phyloP scores from a whole-genome alignment of 768 basidiomycete genomes.

The Collybia sp. region DNA sequence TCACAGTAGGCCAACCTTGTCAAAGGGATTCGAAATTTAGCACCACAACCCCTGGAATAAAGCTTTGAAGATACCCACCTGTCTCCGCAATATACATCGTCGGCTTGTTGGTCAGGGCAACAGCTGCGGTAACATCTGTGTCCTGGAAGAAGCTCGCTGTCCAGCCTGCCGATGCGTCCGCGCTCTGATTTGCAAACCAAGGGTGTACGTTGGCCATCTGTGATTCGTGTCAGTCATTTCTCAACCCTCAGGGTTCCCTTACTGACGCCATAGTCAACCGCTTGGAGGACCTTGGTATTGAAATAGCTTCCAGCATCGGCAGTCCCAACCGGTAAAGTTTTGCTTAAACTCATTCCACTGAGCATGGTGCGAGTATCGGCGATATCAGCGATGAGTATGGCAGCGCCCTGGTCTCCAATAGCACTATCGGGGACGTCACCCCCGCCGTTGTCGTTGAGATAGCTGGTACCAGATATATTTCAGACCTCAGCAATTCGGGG shows the following conservation, averaged over 20 bases:
- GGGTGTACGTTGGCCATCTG: conserved; percentile 91
- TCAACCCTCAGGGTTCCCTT: neutral
- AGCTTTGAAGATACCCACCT: conserved; percentile 31
- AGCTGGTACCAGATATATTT: conserved; percentile 33
- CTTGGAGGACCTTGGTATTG: conserved; percentile 59
- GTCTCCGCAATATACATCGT: conserved; percentile 93
- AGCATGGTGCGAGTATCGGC: conserved; percentile 59
- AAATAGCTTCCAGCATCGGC: conserved; percentile 87
- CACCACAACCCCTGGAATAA: neutral
- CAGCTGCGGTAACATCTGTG: conserved; percentile 57
- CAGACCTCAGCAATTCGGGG: neutral
- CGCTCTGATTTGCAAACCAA: conserved; percentile 84
- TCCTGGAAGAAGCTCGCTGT: conserved; percentile 72
- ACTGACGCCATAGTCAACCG: conserved; percentile 68
- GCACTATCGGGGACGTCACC: conserved; percentile 47
- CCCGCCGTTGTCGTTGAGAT: conserved; percentile 45
- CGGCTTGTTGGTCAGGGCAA: conserved; percentile 62
- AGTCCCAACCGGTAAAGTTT: conserved; percentile 66
- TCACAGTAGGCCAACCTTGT: conserved; percentile 59
- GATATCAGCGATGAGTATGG: conserved; percentile 62
- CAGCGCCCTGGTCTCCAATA: conserved; percentile 58
- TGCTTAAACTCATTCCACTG: conserved; percentile 45
- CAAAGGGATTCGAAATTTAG: neutral
- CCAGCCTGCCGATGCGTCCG: conserved; percentile 72
- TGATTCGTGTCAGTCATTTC: neutral